Conservation (phyloP, 192 early-diverging fungal genomes). For the Powellomyces hirtus region DNA sequence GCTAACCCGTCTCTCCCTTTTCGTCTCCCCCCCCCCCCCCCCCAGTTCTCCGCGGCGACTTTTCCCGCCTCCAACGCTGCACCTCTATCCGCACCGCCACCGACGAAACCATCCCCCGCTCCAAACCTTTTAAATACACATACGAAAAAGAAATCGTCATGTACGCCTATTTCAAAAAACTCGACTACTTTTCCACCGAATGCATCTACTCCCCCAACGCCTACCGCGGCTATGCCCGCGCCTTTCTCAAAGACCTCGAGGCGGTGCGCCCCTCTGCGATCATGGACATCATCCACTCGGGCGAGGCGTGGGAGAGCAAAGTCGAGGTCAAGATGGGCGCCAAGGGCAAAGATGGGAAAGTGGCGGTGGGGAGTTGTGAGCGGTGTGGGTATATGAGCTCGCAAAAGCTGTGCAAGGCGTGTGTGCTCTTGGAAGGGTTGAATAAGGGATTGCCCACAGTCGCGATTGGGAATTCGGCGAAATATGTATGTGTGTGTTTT, state of each 20-base stretch:
- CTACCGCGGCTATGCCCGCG: conserved; percentile 91
- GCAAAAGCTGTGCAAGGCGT: conserved; percentile 91
- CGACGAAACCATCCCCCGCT: conserved; percentile 75
- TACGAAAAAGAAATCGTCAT: conserved; percentile 99
- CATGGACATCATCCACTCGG: conserved; percentile 94
- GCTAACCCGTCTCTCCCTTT: too few relatives aligned
- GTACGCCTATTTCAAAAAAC: conserved; percentile 95
- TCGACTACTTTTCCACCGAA: conserved; percentile 99
- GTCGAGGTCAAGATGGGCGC: conserved; percentile 33
- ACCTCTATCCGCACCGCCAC: conserved; percentile 85
- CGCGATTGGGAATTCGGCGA: conserved; percentile 35
- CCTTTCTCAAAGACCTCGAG: conserved; percentile 95
- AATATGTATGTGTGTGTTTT: conserved; percentile 25
- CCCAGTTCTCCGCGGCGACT: conserved; percentile 88
- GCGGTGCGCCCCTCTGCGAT: conserved; percentile 83
- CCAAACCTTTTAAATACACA: conserved; percentile 98
- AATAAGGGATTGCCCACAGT: conserved; percentile 80
- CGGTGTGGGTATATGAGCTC: conserved; percentile 95
- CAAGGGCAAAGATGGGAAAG: conserved; percentile 22
- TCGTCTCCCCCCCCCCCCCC: too few relatives aligned
- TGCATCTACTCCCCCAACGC: conserved; percentile 98
- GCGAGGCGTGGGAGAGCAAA: conserved; percentile 70
- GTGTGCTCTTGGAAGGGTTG: conserved; percentile 87
- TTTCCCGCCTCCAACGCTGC: conserved; percentile 86
- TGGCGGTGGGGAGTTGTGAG: conserved; percentile 58